phyloP scores from a whole-genome alignment of 164 flowering plant species.

The Vitis rotundifolia region DNA sequence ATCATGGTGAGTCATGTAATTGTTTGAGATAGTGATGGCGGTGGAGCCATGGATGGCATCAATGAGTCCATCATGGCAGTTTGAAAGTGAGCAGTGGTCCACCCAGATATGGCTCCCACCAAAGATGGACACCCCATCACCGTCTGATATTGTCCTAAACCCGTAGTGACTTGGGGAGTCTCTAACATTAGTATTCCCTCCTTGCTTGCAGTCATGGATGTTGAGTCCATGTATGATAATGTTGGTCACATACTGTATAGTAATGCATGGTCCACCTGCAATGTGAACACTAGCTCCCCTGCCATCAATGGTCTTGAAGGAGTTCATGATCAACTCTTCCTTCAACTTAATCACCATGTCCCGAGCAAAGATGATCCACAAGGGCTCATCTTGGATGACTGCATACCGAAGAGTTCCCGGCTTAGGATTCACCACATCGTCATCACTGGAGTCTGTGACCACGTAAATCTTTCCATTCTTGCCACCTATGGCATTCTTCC shows the following conservation, averaged over 20 bases:
- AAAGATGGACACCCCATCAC: slow-evolving; percentile 83
- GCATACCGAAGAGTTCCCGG: slow-evolving; percentile 80
- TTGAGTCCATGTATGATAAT: slow-evolving; percentile 76
- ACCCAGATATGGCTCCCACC: slow-evolving; percentile 85
- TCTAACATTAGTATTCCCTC: slow-evolving; percentile 75
- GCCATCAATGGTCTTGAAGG: slow-evolving; percentile 82
- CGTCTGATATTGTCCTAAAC: slow-evolving; percentile 82
- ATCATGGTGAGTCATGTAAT: slow-evolving; percentile 82
- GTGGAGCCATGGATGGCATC: slow-evolving; percentile 83
- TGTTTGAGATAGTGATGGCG: slow-evolving; percentile 80
- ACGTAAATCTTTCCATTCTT: slow-evolving; percentile 64
- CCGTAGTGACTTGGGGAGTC: slow-evolving; percentile 69
- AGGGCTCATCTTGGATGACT: slow-evolving; percentile 74
- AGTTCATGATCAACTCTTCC: slow-evolving; percentile 81
- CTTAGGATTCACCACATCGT: slow-evolving; percentile 67
- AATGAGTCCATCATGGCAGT: slow-evolving; percentile 68
- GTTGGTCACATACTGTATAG: slow-evolving; percentile 76
- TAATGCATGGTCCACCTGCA: slow-evolving; percentile 86
- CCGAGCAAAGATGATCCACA: slow-evolving; percentile 74
- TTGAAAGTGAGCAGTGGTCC: slow-evolving; percentile 73
- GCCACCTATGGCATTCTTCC: slow-evolving; percentile 77
- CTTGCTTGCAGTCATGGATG: slow-evolving; percentile 82
- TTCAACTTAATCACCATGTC: slow-evolving; percentile 77
- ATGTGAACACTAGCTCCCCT: slow-evolving; percentile 83
- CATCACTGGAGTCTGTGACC: slow-evolving; percentile 66